Conservation (phyloP, 73 alveolate genomes). For the Uronychia setigera region DNA sequence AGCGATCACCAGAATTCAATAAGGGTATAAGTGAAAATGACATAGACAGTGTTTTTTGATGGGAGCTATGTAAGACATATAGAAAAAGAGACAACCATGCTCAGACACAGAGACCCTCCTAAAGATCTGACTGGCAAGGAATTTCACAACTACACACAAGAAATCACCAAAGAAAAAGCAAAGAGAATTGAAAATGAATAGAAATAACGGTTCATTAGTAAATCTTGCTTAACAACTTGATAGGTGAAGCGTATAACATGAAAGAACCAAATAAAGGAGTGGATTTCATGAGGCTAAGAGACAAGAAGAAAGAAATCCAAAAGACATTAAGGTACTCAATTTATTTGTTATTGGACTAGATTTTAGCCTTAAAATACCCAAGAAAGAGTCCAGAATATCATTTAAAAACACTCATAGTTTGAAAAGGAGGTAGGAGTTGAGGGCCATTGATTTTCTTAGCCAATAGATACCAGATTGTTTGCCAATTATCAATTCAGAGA, state of each 20-base stretch:
- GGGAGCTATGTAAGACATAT: background rate
- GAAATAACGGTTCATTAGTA: background rate
- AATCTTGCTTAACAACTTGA: background rate
- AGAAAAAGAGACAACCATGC: background rate
- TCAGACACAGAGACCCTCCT: background rate
- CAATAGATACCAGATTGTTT: background rate
- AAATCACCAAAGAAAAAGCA: background rate
- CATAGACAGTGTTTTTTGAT: background rate
- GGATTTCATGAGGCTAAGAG: background rate
- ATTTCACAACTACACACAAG: background rate
- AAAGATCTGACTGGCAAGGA: background rate
- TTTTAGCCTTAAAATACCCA: background rate
- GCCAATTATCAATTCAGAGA: background rate
- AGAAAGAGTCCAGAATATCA: background rate
- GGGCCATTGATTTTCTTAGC: background rate
- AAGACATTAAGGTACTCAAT: background rate
- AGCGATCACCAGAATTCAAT: background rate
- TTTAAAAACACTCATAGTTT: background rate
- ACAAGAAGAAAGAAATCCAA: background rate
- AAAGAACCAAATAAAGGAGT: background rate
- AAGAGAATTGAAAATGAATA: background rate
- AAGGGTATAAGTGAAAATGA: background rate
- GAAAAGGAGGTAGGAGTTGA: background rate
- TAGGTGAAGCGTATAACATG: background rate
- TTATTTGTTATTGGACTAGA: background rate